phyloP scores from a whole-genome alignment of 2,329 filamentous ascomycete genomes.

The Lachnellula subtilissima region DNA sequence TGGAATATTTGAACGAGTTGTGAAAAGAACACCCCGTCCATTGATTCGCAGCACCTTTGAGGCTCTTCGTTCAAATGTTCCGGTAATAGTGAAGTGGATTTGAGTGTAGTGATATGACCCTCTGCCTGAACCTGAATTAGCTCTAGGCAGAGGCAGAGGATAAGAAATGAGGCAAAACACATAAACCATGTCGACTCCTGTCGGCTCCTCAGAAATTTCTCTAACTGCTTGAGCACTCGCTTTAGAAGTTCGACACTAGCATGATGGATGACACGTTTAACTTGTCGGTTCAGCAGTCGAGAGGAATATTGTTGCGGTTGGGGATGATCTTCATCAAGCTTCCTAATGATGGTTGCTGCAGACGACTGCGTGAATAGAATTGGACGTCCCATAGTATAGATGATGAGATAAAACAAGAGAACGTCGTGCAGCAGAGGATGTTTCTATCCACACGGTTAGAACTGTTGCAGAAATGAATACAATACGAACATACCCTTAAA shows the following conservation, averaged over 20 bases:
- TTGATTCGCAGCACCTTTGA: conserved; percentile 1
- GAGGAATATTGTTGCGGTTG: conserved; percentile 9
- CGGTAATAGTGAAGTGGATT: neutral
- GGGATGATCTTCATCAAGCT: neutral
- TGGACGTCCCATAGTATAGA: conserved; percentile 3
- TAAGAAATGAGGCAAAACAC: conserved; percentile 9
- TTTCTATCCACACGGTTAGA: conserved; percentile 1
- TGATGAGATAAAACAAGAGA: conserved; percentile 7
- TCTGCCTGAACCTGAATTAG: conserved; percentile 10
- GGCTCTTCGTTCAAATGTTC: conserved; percentile 1
- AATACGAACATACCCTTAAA: neutral
- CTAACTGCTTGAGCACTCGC: conserved; percentile 9
- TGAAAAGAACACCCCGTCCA: conserved; percentile 10
- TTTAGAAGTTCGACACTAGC: conserved; percentile 1
- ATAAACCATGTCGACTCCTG: conserved; percentile 11
- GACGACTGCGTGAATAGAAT: conserved; percentile 13
- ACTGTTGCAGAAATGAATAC: neutral
- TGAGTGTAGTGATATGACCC: conserved; percentile 4
- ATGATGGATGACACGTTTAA: conserved; percentile 13
- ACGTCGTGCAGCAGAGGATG: conserved; percentile 9
- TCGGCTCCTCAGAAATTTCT: conserved; percentile 12
- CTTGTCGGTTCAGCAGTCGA: conserved; percentile 16
- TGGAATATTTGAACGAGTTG: conserved; percentile 18
- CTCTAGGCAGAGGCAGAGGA: conserved; percentile 15
- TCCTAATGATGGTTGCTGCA: conserved; percentile 1